These are phyloP conservation scores for Podospora bellae-mahoneyi DNA, from an alignment of 495 filamentous ascomycete species.

Conservation along the genomic window DNA sequence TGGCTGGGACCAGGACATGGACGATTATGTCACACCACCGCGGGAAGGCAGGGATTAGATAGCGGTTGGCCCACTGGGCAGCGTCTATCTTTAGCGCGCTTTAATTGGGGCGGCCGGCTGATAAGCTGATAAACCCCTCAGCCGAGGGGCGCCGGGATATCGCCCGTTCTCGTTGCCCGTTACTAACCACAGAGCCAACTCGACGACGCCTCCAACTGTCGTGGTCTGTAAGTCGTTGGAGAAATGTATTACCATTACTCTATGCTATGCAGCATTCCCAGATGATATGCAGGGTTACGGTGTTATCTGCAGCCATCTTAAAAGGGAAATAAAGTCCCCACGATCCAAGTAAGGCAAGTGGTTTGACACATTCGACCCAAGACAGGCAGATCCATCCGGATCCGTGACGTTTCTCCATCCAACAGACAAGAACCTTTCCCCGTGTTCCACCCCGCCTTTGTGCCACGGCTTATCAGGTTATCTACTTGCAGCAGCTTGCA, in stretches of 20 bases:
- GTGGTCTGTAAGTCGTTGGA: background rate
- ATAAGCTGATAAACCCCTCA: conserved; percentile 10
- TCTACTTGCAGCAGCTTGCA: conserved; percentile 12
- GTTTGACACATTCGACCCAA: background rate
- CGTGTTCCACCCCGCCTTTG: conserved; percentile 14
- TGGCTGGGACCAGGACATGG: background rate
- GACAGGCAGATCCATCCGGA: conserved; percentile 1
- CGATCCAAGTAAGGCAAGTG: background rate
- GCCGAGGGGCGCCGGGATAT: background rate
- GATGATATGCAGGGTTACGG: conserved; percentile 18
- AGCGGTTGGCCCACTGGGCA: background rate
- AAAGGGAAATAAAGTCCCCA: conserved; percentile 26
- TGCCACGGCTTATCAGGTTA: conserved; percentile 17
- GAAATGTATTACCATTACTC: background rate
- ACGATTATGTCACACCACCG: conserved; percentile 5
- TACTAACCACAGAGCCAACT: background rate
- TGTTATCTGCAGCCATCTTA: conserved; percentile 13
- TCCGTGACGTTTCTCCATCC: background rate
- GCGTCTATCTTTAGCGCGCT: background rate
- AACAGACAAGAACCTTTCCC: background rate
- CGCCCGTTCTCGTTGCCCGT: no score
- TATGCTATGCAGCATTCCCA: background rate
- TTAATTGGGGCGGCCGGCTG: background rate
- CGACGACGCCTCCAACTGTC: background rate
- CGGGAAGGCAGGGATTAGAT: background rate